Percentiles rank a stretch among this genome's conserved stretches.
These are phyloP conservation scores for Jacaranda mimosifolia DNA, from an alignment of 257 asterid genomes.

Conservation along the genomic window DNA sequence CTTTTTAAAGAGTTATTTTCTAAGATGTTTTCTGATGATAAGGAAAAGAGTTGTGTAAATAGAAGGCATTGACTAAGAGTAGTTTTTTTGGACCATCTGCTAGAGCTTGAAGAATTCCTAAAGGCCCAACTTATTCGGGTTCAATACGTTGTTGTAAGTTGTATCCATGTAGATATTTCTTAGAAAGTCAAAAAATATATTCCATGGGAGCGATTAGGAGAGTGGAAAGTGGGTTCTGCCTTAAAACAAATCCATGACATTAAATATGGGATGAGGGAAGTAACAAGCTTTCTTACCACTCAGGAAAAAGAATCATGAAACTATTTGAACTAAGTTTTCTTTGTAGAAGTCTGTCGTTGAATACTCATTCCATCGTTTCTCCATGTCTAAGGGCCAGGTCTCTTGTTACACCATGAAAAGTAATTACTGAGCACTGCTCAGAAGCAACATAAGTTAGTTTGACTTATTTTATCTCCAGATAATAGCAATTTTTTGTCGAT, in stretches of 20 bases:
- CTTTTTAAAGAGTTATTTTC: not conserved
- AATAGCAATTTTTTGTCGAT: not conserved
- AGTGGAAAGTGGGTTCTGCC: not conserved
- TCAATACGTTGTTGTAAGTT: too few species aligned
- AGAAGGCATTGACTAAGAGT: conserved; percentile 3
- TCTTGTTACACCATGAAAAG: conserved; percentile 8
- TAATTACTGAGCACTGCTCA: not conserved
- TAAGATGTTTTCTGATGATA: conserved; percentile 12
- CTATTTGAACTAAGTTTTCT: not conserved
- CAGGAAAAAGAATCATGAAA: not conserved
- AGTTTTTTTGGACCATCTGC: too few species aligned
- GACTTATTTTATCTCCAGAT: not conserved
- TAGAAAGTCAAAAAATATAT: not conserved
- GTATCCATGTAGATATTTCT: too few species aligned
- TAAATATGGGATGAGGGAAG: not conserved
- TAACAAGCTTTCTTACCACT: not conserved
- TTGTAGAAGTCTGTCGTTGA: not conserved
- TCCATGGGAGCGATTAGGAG: not conserved
- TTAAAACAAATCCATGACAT: not conserved
- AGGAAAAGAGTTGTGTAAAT: not conserved
- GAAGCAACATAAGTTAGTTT: not conserved
- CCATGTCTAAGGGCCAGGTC: not conserved
- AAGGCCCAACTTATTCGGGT: too few species aligned
- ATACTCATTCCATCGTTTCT: not conserved
- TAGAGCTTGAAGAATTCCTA: too few species aligned